Evolutionary conservation across 179 eudicot species (phyloP).

Genomic region (Carnegiea gigantea): DNA sequence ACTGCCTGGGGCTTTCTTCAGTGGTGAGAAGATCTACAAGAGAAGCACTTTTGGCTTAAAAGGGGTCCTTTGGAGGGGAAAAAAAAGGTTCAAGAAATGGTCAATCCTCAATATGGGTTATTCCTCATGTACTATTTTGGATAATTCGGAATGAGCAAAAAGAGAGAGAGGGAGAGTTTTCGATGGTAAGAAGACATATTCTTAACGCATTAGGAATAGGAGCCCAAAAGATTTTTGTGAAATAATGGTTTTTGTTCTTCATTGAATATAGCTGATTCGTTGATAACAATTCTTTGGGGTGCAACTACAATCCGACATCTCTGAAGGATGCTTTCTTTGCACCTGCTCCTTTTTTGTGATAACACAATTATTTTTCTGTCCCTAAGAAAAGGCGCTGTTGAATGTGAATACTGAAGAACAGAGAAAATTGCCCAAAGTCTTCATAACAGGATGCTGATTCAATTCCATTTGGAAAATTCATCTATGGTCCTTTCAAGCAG

Average conservation of each 20-base stretch:
- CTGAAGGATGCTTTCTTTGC: background rate
- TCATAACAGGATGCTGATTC: background rate
- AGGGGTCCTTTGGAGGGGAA: background rate
- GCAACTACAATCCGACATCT: background rate
- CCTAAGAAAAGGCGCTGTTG: background rate
- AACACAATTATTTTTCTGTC: background rate
- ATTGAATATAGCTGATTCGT: background rate
- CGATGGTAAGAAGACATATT: background rate
- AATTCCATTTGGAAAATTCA: background rate
- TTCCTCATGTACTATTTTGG: background rate
- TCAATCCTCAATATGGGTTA: background rate
- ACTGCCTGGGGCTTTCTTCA: too few species aligned
- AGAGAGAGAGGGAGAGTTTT: background rate
- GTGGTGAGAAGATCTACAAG: background rate
- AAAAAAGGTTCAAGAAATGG: background rate
- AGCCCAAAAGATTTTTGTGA: background rate
- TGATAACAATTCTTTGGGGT: background rate
- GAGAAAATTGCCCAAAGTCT: background rate
- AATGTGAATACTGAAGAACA: too few species aligned
- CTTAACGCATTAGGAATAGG: background rate
- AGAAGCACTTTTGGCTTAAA: background rate
- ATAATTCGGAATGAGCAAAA: background rate
- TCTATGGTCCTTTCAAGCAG: background rate
- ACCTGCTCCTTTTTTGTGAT: background rate
- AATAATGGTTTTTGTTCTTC: background rate